phyloP scores from a whole-genome alignment of 2,329 filamentous ascomycete species.

The Fusarium odoratissimum region DNA sequence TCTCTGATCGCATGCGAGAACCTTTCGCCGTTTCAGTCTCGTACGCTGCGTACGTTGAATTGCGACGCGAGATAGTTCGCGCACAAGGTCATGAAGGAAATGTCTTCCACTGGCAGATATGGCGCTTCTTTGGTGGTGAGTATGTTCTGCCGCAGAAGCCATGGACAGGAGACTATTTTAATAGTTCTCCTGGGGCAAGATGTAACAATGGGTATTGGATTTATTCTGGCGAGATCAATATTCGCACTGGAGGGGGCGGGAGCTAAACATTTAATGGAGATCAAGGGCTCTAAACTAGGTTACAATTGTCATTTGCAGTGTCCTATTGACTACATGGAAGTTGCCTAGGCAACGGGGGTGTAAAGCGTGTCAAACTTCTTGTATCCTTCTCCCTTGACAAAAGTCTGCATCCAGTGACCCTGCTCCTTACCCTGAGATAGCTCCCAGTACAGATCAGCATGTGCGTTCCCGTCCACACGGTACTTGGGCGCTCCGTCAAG shows the following conservation, averaged over 20 bases:
- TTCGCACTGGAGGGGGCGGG: neutral
- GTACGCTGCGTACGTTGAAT: fast-evolving
- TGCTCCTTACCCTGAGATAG: slow-evolving; percentile 55
- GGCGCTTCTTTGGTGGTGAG: neutral
- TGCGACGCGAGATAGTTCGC: neutral
- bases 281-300: no score
- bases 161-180: fast-evolving
- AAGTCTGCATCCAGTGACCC: slow-evolving; percentile 59
- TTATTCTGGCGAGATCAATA: neutral
- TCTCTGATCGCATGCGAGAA: neutral
- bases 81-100: fast-evolving
- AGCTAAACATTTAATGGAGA: neutral
- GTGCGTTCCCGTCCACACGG: slow-evolving; percentile 53
- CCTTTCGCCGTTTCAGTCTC: neutral
- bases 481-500: slow-evolving; percentile 51
- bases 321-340: no score
- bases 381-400: slow-evolving; percentile 57
- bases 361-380: slow-evolving; percentile 21
- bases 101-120: neutral
- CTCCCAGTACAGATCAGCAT: slow-evolving; percentile 54
- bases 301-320: no score
- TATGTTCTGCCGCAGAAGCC: neutral
- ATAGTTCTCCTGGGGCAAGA: neutral
- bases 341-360: neutral
- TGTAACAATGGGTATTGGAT: neutral